Conservation (phyloP, 2,329 filamentous ascomycete species). For the Incumbomyces delicatus region DNA sequence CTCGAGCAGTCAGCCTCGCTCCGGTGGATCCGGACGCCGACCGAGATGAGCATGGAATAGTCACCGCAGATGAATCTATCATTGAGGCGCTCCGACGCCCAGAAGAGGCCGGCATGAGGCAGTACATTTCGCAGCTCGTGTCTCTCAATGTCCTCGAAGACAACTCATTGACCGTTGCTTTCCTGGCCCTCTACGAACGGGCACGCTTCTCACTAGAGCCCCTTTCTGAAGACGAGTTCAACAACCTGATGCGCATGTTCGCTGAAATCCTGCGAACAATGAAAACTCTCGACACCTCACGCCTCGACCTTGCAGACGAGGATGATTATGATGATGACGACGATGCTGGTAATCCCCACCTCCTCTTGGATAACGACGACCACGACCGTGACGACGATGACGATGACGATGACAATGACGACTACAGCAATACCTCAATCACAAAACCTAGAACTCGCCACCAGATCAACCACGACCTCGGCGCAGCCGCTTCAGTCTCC, state of each 20-base stretch:
- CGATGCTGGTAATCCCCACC: constrained; percentile 62
- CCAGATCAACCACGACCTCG: background rate
- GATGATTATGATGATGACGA: constrained; percentile 1
- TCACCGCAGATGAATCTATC: constrained; percentile 37
- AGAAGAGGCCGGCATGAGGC: constrained; percentile 61
- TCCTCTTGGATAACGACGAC: constrained; percentile 46
- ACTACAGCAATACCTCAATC: background rate
- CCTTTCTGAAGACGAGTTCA: constrained; percentile 61
- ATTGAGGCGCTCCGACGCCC: constrained; percentile 63
- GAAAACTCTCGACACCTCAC: constrained; percentile 49
- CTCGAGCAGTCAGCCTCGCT: constrained; percentile 78
- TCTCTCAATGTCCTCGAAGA: constrained; percentile 54
- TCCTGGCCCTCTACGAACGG: constrained; percentile 68
- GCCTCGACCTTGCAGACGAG: constrained; percentile 31
- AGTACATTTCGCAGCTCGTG: constrained; percentile 66
- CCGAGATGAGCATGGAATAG: constrained; percentile 26
- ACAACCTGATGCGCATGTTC: constrained; percentile 72
- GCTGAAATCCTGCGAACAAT: constrained; percentile 70
- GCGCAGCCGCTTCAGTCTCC: background rate
- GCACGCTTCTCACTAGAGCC: constrained; percentile 69
- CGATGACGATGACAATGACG: background rate
- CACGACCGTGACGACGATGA: background rate
- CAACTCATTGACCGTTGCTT: constrained; percentile 43
- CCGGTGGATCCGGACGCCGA: constrained; percentile 46
- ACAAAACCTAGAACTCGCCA: background rate